These are phyloP conservation scores for Gossypium gossypioides DNA, from an alignment of 441 rosid species.

Conservation along the genomic window DNA sequence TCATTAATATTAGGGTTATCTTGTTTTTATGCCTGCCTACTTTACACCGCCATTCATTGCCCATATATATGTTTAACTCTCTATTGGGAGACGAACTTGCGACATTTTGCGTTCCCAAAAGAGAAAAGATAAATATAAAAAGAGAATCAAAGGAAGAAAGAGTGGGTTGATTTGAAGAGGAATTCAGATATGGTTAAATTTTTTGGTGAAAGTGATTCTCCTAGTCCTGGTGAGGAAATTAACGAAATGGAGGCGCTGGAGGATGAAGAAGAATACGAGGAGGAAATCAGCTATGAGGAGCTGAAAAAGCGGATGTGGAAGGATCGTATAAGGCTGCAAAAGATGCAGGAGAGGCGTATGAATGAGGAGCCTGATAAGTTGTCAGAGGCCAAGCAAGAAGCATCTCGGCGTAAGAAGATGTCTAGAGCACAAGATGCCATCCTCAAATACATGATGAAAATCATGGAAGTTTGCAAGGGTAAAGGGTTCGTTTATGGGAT, in stretches of 20 bases:
- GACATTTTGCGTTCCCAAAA: background rate
- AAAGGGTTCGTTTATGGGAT: slow-evolving; percentile 21
- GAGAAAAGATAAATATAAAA: too few relatives aligned
- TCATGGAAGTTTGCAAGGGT: slow-evolving; percentile 52
- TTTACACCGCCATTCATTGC: slow-evolving; percentile 6
- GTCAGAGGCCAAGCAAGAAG: slow-evolving; percentile 27
- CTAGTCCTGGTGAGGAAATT: background rate
- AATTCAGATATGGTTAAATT: background rate
- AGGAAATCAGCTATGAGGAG: slow-evolving; percentile 42
- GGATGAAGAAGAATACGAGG: slow-evolving; percentile 11
- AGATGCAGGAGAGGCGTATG: slow-evolving; percentile 25
- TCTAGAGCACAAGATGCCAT: slow-evolving; percentile 52
- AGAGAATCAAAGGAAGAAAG: background rate
- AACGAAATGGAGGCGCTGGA: background rate
- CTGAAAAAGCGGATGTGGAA: slow-evolving; percentile 65
- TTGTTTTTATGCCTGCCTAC: background rate
- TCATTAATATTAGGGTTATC: background rate
- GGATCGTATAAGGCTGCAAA: slow-evolving; percentile 41
- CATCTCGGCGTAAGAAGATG: slow-evolving; percentile 56
- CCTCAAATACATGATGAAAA: slow-evolving; percentile 57
- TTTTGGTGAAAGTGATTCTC: background rate
- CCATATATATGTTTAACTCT: background rate
- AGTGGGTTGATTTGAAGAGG: background rate
- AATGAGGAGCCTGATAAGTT: background rate
- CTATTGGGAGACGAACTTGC: background rate